phyloP scores from a whole-genome alignment of 176 grass and related monocot species.

The Bothriochloa decipiens region DNA sequence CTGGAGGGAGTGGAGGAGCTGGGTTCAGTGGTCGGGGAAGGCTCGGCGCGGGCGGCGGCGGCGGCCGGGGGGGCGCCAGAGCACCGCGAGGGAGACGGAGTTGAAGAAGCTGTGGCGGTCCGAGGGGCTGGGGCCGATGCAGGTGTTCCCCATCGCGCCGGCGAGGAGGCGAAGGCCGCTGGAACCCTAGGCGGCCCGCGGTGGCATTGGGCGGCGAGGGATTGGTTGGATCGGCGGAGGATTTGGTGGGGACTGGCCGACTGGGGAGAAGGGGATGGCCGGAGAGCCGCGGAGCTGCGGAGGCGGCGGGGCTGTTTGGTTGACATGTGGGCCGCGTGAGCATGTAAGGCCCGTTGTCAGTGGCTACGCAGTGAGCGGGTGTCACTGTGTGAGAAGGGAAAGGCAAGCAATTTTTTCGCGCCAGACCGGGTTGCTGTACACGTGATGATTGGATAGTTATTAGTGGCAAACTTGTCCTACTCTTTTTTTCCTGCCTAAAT shows the following conservation, averaged over 20 bases:
- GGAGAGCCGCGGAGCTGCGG: background rate
- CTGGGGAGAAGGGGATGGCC: background rate
- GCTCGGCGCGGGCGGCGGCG: slow-evolving; percentile 25
- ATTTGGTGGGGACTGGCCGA: slow-evolving; percentile 29
- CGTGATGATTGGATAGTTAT: background rate
- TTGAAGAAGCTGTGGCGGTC: slow-evolving; percentile 60
- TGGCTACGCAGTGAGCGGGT: background rate
- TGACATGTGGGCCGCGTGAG: slow-evolving; percentile 29
- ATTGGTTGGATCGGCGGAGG: slow-evolving; percentile 42
- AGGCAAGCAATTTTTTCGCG: background rate
- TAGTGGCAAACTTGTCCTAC: background rate
- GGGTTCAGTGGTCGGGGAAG: background rate
- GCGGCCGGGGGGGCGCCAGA: slow-evolving; percentile 50
- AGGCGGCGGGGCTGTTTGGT: background rate
- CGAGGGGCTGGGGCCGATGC: slow-evolving; percentile 37
- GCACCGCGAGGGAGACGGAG: slow-evolving; percentile 51
- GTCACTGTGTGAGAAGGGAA: background rate
- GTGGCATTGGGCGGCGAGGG: slow-evolving; percentile 6
- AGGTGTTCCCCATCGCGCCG: slow-evolving; percentile 62
- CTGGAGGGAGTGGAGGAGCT: slow-evolving; percentile 27
- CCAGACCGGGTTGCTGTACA: slow-evolving; percentile 12
- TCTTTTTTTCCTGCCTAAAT: background rate
- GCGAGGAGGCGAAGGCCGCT: slow-evolving; percentile 25
- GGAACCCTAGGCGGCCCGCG: slow-evolving; percentile 32
- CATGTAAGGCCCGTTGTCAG: slow-evolving; percentile 7